These are phyloP conservation scores for Begonia fuchsioides DNA, from an alignment of 306 rosid species.

Conservation along the genomic window DNA sequence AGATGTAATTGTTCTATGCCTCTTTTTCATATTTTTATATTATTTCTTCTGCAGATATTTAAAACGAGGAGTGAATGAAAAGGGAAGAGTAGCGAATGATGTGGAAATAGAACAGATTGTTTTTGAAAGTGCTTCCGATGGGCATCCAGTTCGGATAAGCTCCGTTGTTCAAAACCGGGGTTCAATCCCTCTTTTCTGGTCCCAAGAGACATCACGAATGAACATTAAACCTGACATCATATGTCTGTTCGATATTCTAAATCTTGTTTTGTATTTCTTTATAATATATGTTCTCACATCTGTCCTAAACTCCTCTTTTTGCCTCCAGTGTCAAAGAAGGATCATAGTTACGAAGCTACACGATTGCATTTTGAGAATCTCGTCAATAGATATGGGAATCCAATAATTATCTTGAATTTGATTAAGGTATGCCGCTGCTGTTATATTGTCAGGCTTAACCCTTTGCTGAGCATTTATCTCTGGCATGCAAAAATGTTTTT, in stretches of 20 bases:
- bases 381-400: slow-evolving; percentile 74
- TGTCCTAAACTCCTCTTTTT: slow-evolving; percentile 2
- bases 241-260: slow-evolving; percentile 35
- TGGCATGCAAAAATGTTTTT: neutral
- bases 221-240: slow-evolving; percentile 77
- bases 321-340: slow-evolving; percentile 55
- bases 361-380: slow-evolving; percentile 94
- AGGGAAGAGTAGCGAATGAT: slow-evolving; percentile 95
- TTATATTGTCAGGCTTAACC: neutral
- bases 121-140: slow-evolving; percentile 41
- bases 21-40: neutral
- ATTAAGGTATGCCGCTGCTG: slow-evolving; percentile 52
- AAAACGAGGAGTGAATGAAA: slow-evolving; percentile 92
- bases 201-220: slow-evolving; percentile 85
- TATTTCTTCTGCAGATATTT: slow-evolving; percentile 43
- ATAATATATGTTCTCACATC: slow-evolving; percentile 7
- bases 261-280: slow-evolving; percentile 6
- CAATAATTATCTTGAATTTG: slow-evolving; percentile 79
- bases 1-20: too few relatives aligned
- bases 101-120: slow-evolving; percentile 96
- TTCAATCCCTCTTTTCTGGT: slow-evolving; percentile 97
- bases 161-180: slow-evolving; percentile 89
- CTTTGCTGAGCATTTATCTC: too few relatives aligned
- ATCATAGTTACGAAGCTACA: slow-evolving; percentile 57
- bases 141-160: slow-evolving; percentile 62